Evolutionary conservation across 768 basidiomycete species (phyloP), one percentile per base, ranked within the genome.

Genomic region (Rhodosporidiobolus sp.): DNA sequence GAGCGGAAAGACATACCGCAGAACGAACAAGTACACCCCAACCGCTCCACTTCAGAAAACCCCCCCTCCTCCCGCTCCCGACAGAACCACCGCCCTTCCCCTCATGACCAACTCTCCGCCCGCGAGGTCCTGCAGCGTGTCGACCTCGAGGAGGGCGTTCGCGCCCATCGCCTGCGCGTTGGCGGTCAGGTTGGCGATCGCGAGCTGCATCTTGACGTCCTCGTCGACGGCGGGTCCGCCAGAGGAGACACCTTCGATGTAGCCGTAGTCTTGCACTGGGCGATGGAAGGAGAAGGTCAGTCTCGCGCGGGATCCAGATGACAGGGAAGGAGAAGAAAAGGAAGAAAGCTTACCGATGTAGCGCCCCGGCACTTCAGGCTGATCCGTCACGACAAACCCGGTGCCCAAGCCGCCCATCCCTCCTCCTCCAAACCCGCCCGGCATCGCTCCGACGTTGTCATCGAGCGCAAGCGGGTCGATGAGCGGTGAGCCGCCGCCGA

Each of bases 81-180:
- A 30, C 22, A 72, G 55, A 26, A 72, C 16, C 1, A 59, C 70
- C 32, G 70, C 70, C 30, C 60, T 16, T 8, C 70, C 70, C 4
- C 65, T 22, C 10, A 72, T 55, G 26, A 72, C 49, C 7, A 72
- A 63, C 30, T 62, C n/a, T n/a, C n/a, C 28, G 2, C 70, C 70
- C 1, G 54, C 65, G 12, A 49, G 30, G 35, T 72, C 70, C 32
- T 63, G 55, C 11, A 65, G 65, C 53, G 65, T 57, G 50, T 72
- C 70, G 46, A 72, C 70, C 14, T 14, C 3, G 16, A 72, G 26
- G 1, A 72, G 65, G 2, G 28, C 70, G 32, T 72, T 72, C 30
- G 70, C 70, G 6, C 70, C 70, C 26, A 48, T n/a, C 20, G 30
- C 14, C 45, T 67, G 65, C 24, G 70, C 70, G 30, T 57, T 35